Base-by-base conservation (phyloP, 768 basidiomycete genomes). In the Collybiopsis luxurians region DNA sequence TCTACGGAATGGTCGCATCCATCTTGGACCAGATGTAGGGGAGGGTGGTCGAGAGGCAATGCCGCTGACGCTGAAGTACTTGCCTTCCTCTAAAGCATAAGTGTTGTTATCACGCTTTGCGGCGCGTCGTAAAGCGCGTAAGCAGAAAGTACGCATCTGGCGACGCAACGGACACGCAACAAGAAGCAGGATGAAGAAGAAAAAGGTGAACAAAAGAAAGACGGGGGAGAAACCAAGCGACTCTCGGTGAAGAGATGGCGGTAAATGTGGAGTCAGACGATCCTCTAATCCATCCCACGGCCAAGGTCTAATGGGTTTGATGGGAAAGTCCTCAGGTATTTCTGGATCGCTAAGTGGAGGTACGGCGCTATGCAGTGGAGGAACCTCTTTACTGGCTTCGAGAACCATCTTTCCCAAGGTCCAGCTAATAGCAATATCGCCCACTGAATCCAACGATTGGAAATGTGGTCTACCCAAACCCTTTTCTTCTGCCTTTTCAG, bases 351-450 rank as follows among this genome's bases (percentile, higher is more conserved):
- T 79, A n/a, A 92, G 67, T 4, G 89, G 90, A 50, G 73, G 78
- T 26, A 74, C 71, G 3, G 73, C 64, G 53, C 76, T 77, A 12
- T 71, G 68, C 17, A 69, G 61, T 42, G 78, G 71, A 3, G 83
- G 81, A 6, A 94, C 83, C 67, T 91, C 90, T 60, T 90, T 91
- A 74, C 92, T 94, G 26, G 97, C 97, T 72, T 98, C 96, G 26
- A 98, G 80, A 0, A 98, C 96, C 95, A 98, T 98, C 71, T 98
- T 98, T 26, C 97, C 97, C 31, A 98, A 79, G 3, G 97, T 98
- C 97, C 97, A 99, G 64, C 86, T 93, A 65, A 99, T 93, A 43
- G 95, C 93, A 38, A 96, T 92, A 65, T 90, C 92, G 34, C 86
- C 88, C 28, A 99, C 89, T n/a, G 85, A 83, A 68, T 98, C 93